phyloP scores from a whole-genome alignment of 352 stramenopile species.

The Peronospora farinosa region DNA sequence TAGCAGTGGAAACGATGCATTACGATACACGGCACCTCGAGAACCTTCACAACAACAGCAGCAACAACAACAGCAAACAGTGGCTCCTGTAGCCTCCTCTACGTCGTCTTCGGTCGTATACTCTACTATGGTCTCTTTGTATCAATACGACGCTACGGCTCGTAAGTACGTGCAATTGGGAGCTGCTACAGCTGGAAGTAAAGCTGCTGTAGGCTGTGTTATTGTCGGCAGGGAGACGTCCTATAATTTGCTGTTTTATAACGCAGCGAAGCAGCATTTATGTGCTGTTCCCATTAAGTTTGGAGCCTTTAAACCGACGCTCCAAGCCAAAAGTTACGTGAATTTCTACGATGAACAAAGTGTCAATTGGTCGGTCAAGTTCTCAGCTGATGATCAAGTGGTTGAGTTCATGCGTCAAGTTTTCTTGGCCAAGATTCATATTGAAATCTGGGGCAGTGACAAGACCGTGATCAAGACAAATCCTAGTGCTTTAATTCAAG shows the following conservation, averaged over 20 bases:
- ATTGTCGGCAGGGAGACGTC: conserved; percentile 56
- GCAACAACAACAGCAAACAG: conserved; percentile 20
- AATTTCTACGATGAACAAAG: conserved; percentile 77
- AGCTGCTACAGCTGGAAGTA: conserved; percentile 27
- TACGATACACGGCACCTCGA: conserved; percentile 60
- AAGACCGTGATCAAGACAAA: conserved; percentile 49
- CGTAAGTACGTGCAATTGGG: conserved; percentile 60
- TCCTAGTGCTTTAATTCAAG: conserved; percentile 41
- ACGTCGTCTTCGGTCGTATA: conserved; percentile 46
- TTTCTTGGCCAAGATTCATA: conserved; percentile 72
- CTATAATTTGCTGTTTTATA: conserved; percentile 77
- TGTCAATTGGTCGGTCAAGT: conserved; percentile 75
- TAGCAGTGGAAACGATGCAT: conserved; percentile 48
- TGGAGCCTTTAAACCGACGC: conserved; percentile 48
- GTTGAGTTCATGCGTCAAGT: conserved; percentile 60
- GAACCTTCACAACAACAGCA: conserved; percentile 42
- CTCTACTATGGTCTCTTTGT: conserved; percentile 60
- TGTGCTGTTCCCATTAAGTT: conserved; percentile 50
- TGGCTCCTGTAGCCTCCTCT: conserved; percentile 18
- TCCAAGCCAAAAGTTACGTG: conserved; percentile 75
- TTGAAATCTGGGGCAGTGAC: conserved; percentile 67
- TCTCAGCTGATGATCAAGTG: conserved; percentile 51
- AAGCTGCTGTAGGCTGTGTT: conserved; percentile 53
- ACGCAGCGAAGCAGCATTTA: conserved; percentile 57
- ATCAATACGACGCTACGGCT: conserved; percentile 56